Conservation (phyloP, 2,329 filamentous ascomycete species). For the Sarocladiaceae sp. region DNA sequence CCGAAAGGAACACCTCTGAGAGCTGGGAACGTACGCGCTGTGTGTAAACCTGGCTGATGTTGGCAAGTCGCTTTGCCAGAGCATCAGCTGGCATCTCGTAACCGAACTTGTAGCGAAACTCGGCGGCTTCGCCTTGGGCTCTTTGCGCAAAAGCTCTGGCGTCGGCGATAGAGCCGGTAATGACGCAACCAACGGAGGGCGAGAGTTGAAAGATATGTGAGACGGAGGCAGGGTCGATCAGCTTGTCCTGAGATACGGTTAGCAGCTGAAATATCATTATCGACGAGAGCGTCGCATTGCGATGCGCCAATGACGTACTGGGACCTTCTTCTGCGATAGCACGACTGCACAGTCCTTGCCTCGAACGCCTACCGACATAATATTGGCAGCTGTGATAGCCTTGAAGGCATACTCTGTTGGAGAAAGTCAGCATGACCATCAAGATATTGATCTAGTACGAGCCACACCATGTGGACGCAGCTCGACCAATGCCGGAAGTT, state of each 20-base stretch:
- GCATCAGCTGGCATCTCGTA: constrained; percentile 99
- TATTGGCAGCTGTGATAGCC: constrained; percentile 97
- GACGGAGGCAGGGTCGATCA: constrained; percentile 95
- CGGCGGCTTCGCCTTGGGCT: constrained; percentile 90
- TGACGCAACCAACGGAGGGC: constrained; percentile 93
- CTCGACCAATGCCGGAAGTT: neutral
- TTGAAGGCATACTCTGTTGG: constrained; percentile 98
- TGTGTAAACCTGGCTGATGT: constrained; percentile 99
- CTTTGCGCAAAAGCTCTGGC: constrained; percentile 89
- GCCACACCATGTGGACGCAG: neutral
- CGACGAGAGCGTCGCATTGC: neutral
- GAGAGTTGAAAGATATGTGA: constrained; percentile 98
- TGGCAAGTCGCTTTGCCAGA: constrained; percentile 91
- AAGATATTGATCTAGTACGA: constrained; percentile 13
- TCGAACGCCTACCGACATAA: constrained; percentile 93
- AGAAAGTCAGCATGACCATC: constrained; percentile 18
- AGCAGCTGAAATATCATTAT: constrained; percentile 1
- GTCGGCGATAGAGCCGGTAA: constrained; percentile 98
- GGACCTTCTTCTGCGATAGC: constrained; percentile 98
- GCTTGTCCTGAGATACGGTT: constrained; percentile 72
- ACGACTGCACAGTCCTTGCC: constrained; percentile 98
- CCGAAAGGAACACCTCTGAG: neutral
- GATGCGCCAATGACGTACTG: constrained; percentile 63
- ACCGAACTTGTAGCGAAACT: constrained; percentile 97
- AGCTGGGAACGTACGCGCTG: constrained; percentile 65